Base-by-base conservation (phyloP, 73 alveolate genomes). In the Paramecium primaurelia region DNA sequence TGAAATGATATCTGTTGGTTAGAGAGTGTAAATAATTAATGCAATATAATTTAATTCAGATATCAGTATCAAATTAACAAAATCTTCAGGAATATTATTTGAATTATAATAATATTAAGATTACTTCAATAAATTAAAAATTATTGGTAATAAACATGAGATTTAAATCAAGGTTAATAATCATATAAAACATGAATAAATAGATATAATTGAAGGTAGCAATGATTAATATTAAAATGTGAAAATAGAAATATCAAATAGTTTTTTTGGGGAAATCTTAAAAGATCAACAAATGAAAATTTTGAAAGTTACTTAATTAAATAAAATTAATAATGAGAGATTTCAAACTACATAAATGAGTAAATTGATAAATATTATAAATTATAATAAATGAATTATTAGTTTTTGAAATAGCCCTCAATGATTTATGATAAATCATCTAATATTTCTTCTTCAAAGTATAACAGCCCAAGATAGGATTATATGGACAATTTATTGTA, bases 401-500 rank as follows among this genome's bases (percentile, higher is more conserved):
- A 64, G 47, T 64, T 32, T 64, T 64, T 64, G 84, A 64, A 64
- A 64, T 64, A 64, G 51, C 84, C 84, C 84, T 64, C 84, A 2
- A 64, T 64, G 51, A 64, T 64, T 3, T 3, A 7, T 8, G 84
- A 64, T 2, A 64, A 64, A 34, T 64, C 84, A 8, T 64, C 68
- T 16, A 4, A 28, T n/a, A 28, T 64, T 64, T 64, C 84, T 14
- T 64, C 84, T 2, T 64, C 84, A 28, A 64, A 64, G 12, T 64
- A 28, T 28, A 64, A 64, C 30, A 64, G 84, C 10, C 84, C 84
- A 25, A 64, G 84, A 28, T 12, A 12, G 47, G 84, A 64, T 28
- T 64, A 28, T 6, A 64, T 5, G 9, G 84, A 64, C 4, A 64
- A 32, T 28, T 6, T 64, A 14, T 64, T 64, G 84, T 64, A 64